Evolutionary conservation across 2,329 filamentous ascomycete genomes (phyloP).

Genomic region (Xylaria sp.): DNA sequence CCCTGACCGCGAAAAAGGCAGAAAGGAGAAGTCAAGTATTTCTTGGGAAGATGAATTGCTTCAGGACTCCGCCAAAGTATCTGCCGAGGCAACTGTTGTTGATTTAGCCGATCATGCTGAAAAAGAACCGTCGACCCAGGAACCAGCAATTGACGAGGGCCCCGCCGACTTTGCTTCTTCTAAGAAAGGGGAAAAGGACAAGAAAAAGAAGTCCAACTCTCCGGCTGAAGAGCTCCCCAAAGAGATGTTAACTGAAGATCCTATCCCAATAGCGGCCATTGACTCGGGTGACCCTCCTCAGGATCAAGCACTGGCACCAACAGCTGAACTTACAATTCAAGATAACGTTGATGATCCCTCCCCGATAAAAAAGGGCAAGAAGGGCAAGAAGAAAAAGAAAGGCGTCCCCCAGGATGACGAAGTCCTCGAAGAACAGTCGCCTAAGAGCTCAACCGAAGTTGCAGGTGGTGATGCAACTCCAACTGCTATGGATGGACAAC

Average conservation of each 20-base stretch:
- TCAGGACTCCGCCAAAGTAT: not conserved
- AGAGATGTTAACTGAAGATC: not conserved
- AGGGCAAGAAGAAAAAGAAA: constrained; percentile 19
- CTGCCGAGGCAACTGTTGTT: not conserved
- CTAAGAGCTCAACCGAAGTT: not conserved
- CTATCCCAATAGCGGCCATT: not conserved
- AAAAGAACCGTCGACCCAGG: constrained; percentile 1
- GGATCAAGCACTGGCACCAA: not conserved
- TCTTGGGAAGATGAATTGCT: constrained; percentile 10
- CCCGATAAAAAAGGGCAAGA: constrained; percentile 34
- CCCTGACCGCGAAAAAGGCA: constrained; percentile 30
- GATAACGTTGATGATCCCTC: constrained; percentile 1
- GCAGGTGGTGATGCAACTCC: not conserved
- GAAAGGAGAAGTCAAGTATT: constrained; percentile 35
- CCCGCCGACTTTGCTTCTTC: constrained; percentile 3
- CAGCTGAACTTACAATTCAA: not conserved
- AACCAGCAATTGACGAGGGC: constrained; percentile 18
- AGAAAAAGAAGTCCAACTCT: constrained; percentile 36
- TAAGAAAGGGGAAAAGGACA: constrained; percentile 38
- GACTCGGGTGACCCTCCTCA: not conserved
- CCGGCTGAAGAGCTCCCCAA: not conserved
- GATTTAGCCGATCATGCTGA: not conserved
- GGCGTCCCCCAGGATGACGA: not conserved
- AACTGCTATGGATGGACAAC: not conserved
- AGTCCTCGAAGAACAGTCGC: not conserved